Percentiles rank a stretch among this genome's conserved stretches.
Evolutionary conservation across 495 filamentous ascomycete species (phyloP).

Genomic region (Terfezia claveryi): DNA sequence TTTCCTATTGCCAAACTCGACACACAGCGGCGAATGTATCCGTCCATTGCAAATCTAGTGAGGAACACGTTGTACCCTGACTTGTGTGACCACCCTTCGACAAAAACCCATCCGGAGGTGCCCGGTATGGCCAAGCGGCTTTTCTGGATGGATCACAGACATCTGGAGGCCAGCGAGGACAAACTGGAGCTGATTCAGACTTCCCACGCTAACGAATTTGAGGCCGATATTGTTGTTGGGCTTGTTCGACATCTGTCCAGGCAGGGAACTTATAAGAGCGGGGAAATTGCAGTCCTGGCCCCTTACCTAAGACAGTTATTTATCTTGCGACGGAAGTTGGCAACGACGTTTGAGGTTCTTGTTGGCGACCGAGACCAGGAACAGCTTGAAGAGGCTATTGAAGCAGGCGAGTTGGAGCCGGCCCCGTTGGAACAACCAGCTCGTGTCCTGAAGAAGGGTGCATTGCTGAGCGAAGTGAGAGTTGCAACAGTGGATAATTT

Average conservation of each 20-base stretch:
- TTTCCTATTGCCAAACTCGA: constrained; percentile 34
- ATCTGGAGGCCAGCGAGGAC: constrained; percentile 16
- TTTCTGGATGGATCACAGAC: constrained; percentile 52
- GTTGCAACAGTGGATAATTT: constrained; percentile 69
- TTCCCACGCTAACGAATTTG: constrained; percentile 44
- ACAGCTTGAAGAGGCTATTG: constrained; percentile 24
- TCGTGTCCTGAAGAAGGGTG: constrained; percentile 32
- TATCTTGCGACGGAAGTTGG: constrained; percentile 31
- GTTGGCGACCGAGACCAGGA: constrained; percentile 44
- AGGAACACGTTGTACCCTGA: constrained; percentile 41
- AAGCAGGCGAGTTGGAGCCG: constrained; percentile 9
- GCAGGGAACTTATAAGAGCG: constrained; percentile 37
- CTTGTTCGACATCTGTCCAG: constrained; percentile 50
- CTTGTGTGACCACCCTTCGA: constrained; percentile 34
- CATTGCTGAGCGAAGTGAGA: constrained; percentile 35
- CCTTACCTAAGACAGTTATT: constrained; percentile 55
- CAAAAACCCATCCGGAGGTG: constrained; percentile 35
- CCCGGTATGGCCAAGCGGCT: constrained; percentile 40
- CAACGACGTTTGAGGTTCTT: constrained; percentile 32
- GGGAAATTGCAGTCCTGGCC: constrained; percentile 49
- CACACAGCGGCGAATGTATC: constrained; percentile 55
- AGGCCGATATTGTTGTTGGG: constrained; percentile 41
- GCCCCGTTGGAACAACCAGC: constrained; percentile 27
- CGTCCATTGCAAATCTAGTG: constrained; percentile 38
- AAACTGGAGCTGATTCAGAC: constrained; percentile 25